Evolutionary conservation across 2,329 filamentous ascomycete species (phyloP), one percentile per base, ranked within the genome.

Genomic region (Meredithiella fracta): DNA sequence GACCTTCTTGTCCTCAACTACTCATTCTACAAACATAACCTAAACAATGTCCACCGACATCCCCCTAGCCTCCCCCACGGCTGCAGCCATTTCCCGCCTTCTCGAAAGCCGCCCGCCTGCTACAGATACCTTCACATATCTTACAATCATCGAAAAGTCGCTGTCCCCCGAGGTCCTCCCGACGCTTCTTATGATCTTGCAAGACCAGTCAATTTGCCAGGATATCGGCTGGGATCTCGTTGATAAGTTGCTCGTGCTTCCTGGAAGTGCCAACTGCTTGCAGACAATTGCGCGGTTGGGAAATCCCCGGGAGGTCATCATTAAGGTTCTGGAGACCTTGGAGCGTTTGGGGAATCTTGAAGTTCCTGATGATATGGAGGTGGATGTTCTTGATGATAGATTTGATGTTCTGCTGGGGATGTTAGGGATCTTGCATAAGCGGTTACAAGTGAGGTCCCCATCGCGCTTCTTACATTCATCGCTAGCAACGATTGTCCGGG

Each of bases 141-240:
- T 90, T 55, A 88, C 85, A 56, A 81, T 90, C 60, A 71, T 91
- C 63, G 83, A 88, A 66, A 80, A 85, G 67, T 83, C 85, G 61
- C 72, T 89, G 49, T 80, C 76, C 3, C 74, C 79, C 17, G 79
- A 82, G 58, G 74, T 83, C 59, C 71, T 91, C 47, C 82, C 84
- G 1, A 70, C 77, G 2, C 73, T 91, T 49, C 77, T 87, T 62
- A 74, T 82, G 22, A 78, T 86, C 37, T 72, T 87, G 17, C 78
- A 85, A 65, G 80, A 86, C 72, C 72, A 74, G 8, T 73, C 77
- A 58, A 71, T 90, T 57, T 86, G 85, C 2, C 78, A 77, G 59
- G 83, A 87, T 57, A 89, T 91, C 62, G 86, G 86, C 52, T 92
- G 86, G 86, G 86, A 92, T 65, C 70, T 91, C 53, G 82, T 92